Base-by-base conservation (phyloP, 495 filamentous ascomycete genomes). In the Aspergillus bridgeri region DNA sequence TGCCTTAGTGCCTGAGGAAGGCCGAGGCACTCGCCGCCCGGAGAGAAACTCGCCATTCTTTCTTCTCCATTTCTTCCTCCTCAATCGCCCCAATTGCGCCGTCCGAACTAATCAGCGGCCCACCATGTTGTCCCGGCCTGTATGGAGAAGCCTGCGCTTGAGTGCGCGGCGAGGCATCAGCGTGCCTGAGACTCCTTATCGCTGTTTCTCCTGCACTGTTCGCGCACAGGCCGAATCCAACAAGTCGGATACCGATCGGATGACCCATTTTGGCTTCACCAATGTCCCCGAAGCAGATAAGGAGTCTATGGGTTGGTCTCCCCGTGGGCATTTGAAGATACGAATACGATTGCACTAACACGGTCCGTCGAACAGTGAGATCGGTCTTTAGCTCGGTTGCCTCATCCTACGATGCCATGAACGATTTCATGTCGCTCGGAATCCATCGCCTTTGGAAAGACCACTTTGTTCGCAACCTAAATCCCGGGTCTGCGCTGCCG, bases 361-460 rank as follows among this genome's bases (percentile, higher is more conserved):
- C 3, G 17, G 6, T 53, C 17, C 15, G 3, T 20, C 52, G 44
- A 46, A 53, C 60, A 90, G 94, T 98, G 21, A 87, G 85, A 62
- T 83, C 83, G 44, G 94, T 98, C 59, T 98, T 98, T 80, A 94
- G 91, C 73, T 96, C 90, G 68, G 93, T 98, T 50, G 93, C 94
- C 62, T 83, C 90, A 49, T 90, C 86, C 24, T 89, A 94, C 79
- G 92, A 97, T 70, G 85, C 85, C 61, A 98, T 98, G 94, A 98
- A 98, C 81, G 94, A 98, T 72, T 83, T 97, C 51, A 98, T 98
- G 94, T 97, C 92, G 44, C 85, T 98, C 23, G 92, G 92, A 38
- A 92, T 96, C 76, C 94, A 98, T 74, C 89, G 94, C 17, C 78
- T 98, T 49, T 98, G 94, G 94, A 98, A 98, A 82, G 94, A 97